Base-by-base conservation (phyloP, 495 filamentous ascomycete species). In the Xylaria venustula region DNA sequence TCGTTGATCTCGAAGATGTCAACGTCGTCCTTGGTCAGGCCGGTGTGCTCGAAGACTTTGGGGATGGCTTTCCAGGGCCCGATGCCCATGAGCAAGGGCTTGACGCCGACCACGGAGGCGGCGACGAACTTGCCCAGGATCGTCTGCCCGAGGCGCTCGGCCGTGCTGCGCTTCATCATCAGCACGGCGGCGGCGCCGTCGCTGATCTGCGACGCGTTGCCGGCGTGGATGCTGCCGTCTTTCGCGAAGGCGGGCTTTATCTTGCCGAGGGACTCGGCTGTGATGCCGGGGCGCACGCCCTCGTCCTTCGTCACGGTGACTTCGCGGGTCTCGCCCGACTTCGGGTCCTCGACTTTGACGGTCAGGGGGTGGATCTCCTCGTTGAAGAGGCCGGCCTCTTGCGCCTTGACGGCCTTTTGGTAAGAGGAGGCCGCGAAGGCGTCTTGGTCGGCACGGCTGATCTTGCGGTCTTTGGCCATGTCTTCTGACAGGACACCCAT, bases 1-100 rank as follows among this genome's bases (percentile, higher is more conserved):
- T 98, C 94, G 82, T 98, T 98, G 83, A 98, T 98, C 86, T 98
- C 94, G 71, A 83, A 98, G 71, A 98, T 90, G 74, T 97, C 95
- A 36, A 98, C 91, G 63, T 98, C 94, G 47, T 93, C 89, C 77
- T 90, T 92, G 63, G 81, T 83, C 62, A 98, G 90, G 52, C 69
- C 69, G 3, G 92, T 89, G 72, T 94, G 93, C 74, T 87, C 81
- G 62, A 96, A 87, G 7, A 90, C 91, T 69, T 92, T 88, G 59
- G 94, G 94, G 72, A 98, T 97, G 30, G 94, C 93, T 73, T 92
- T 92, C 89, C 92, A 96, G 19, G 94, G 94, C 1, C 94, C 94
- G 57, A 97, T 78, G 65, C 94, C 94, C 94, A 98, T 98, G 48
- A 97, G 87, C 36, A 98, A 80, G 2, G 94, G 94, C 74, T 88